Percentiles rank a stretch among this genome's conserved stretches.
Evolutionary conservation across 345 rosid genomes (phyloP).

Genomic region (Pseudoturritis turrita): DNA sequence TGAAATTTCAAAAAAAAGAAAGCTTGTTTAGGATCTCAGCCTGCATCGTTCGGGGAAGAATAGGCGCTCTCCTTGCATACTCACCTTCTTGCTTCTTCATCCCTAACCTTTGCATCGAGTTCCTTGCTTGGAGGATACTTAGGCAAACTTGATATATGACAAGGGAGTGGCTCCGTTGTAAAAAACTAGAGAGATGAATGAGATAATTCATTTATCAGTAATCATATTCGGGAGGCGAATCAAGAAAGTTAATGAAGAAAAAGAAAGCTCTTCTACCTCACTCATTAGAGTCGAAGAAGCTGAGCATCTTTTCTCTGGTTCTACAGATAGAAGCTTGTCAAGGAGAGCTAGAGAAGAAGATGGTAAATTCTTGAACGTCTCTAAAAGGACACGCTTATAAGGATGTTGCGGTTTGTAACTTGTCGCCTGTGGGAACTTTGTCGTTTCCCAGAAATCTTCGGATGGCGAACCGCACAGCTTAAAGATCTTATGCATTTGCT

Average conservation of each 20-base stretch:
- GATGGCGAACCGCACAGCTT: slow-evolving; percentile 93
- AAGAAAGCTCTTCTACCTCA: slow-evolving; percentile 38
- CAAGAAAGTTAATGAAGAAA: neutral
- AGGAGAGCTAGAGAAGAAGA: slow-evolving; percentile 50
- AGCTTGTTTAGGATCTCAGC: neutral
- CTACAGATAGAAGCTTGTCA: slow-evolving; percentile 66
- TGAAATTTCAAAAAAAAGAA: slow-evolving; percentile 27
- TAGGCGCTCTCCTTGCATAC: neutral
- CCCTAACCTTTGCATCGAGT: slow-evolving; percentile 57
- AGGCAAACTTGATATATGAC: slow-evolving; percentile 63
- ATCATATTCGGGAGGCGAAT: neutral
- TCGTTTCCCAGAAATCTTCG: slow-evolving; percentile 73
- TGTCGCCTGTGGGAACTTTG: slow-evolving; percentile 62
- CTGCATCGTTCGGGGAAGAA: neutral
- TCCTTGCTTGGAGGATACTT: slow-evolving; percentile 83
- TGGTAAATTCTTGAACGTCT: slow-evolving; percentile 55
- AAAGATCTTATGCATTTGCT: slow-evolving; percentile 93
- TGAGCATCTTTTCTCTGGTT: slow-evolving; percentile 64
- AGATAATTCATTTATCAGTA: neutral
- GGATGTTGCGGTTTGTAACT: slow-evolving; percentile 72
- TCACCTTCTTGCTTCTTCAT: slow-evolving; percentile 61
- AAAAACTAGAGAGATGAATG: slow-evolving; percentile 46
- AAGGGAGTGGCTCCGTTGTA: slow-evolving; percentile 54
- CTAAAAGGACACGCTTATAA: slow-evolving; percentile 52
- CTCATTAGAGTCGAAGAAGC: slow-evolving; percentile 52